Base-by-base conservation (phyloP, 352 stramenopile genomes). In the Phytopythium oedochilum region DNA sequence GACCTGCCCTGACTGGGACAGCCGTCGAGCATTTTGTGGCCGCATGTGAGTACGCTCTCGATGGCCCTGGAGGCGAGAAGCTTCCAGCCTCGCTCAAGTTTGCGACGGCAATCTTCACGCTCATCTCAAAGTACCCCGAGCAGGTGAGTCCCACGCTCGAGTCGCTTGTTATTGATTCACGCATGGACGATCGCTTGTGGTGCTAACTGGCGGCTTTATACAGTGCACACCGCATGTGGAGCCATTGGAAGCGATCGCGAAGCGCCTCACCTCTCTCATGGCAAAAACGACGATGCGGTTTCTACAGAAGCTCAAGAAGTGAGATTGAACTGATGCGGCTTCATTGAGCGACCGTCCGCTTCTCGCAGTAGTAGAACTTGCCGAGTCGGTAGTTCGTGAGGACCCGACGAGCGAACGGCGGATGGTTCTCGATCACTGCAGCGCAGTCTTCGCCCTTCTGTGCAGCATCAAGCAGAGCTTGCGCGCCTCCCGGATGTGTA, bases 401-500 rank as follows among this genome's bases (percentile, higher is more conserved):
- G 47, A 88, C 70, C 22, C 71, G 64, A 7, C 53, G 57, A 11
- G 77, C 73, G 5, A 57, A 59, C 10, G 66, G 64, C n/a, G 79
- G 70, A 46, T 89, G 82, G 5, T 79, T 72, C 22, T 71, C 70
- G 35, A 89, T 44, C 47, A 88, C 75, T 6, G 73, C 48, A 1
- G 47, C 73, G 36, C 76, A 88, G 59, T 92, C 77, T 38, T 71
- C 70, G 18, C 73, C 75, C 40, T 67, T 65, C 28, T 73, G 55
- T 1, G 81, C 76, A 22, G 70, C 78, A 47, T 82, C 74, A 10
- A 89, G 64, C 18, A 91, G 57, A 22, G 80, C 68, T 38, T 84
- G 64, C 48, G 78, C 82, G 0, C 92, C 94, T 5, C 91, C 94
- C 11, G 92, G 90, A 66, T 98, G 92, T 1, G 79, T 76, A 10